Percentiles rank a stretch among this genome's conserved stretches.
Conservation (phyloP, 495 filamentous ascomycete genomes). For the Xeromyces bisporus region DNA sequence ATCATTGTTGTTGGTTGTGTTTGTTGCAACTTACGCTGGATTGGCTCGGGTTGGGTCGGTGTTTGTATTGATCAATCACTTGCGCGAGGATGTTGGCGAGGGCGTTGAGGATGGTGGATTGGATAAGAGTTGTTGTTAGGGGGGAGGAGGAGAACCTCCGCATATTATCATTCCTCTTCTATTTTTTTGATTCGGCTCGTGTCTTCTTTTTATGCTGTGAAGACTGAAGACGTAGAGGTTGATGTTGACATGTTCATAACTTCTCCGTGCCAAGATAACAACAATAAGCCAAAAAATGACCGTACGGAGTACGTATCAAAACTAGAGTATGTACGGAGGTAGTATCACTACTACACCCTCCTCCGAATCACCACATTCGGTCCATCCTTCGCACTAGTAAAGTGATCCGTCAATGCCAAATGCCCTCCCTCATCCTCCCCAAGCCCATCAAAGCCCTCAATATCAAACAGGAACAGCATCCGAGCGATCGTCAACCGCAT, state of each 20-base stretch:
- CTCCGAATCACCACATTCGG: constrained; percentile 24
- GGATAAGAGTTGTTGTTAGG: constrained; percentile 47
- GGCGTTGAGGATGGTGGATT: constrained; percentile 51
- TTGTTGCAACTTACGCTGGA: constrained; percentile 25
- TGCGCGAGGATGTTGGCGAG: constrained; percentile 76
- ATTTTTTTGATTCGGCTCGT: too few relatives aligned
- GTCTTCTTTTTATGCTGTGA: too few relatives aligned
- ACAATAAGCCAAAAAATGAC: too few relatives aligned
- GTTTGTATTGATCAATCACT: constrained; percentile 48
- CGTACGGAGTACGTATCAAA: too few relatives aligned
- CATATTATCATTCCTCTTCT: too few relatives aligned
- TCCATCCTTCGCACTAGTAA: constrained; percentile 28
- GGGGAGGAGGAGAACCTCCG: too few relatives aligned
- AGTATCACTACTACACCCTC: constrained; percentile 2
- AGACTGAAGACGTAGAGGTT: too few relatives aligned
- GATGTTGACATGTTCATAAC: too few relatives aligned
- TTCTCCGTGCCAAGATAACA: too few relatives aligned
- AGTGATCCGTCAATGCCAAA: constrained; percentile 30
- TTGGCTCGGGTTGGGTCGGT: too few relatives aligned
- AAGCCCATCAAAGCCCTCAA: constrained; percentile 21
- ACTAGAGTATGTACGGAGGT: too few relatives aligned
- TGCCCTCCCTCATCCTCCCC: constrained; percentile 27
- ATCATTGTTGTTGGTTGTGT: too few relatives aligned
- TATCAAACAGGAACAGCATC: constrained; percentile 30
- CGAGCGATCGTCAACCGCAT: constrained; percentile 33